These are phyloP conservation scores for Plasmodium yoelii DNA, from an alignment of 169 alveolate genomes.

Conservation along the genomic window DNA sequence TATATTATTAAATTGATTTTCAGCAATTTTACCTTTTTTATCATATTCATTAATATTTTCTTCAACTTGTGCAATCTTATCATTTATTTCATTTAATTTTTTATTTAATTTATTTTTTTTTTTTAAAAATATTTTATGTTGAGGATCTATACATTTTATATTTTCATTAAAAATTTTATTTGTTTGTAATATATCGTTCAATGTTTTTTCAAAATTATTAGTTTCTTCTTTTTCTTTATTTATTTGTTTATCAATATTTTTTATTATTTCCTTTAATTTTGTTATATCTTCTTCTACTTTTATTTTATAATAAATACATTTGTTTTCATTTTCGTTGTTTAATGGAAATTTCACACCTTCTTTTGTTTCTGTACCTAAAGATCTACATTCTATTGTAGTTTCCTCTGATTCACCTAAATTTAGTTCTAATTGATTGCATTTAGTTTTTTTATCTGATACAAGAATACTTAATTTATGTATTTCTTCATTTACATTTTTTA, in stretches of 20 bases:
- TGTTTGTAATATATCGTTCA: slow-evolving; percentile 57
- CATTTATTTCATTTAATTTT: slow-evolving; percentile 52
- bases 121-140: slow-evolving; percentile 57
- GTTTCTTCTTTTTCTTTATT: slow-evolving; percentile 20
- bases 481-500: slow-evolving; percentile 64
- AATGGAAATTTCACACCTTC: background rate
- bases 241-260: slow-evolving; percentile 17
- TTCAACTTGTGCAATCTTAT: slow-evolving; percentile 13
- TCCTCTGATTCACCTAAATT: slow-evolving; percentile 6
- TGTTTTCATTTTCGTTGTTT: background rate
- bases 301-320: slow-evolving; percentile 47
- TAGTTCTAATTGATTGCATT: slow-evolving; percentile 48
- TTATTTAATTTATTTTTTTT: slow-evolving; percentile 70
- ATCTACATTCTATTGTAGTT: too few species aligned
- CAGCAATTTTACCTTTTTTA: slow-evolving; percentile 10
- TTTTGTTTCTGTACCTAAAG: background rate
- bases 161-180: slow-evolving; percentile 64
- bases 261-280: slow-evolving; percentile 40
- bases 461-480: slow-evolving; percentile 58
- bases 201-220: slow-evolving; percentile 36
- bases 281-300: slow-evolving; percentile 65
- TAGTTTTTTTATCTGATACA: slow-evolving; percentile 35
- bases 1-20: slow-evolving; percentile 13
- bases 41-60: slow-evolving; percentile 39
- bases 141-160: slow-evolving; percentile 60